These are phyloP conservation scores for Lenzites betulinus DNA, from an alignment of 768 basidiomycete genomes.

Conservation along the genomic window DNA sequence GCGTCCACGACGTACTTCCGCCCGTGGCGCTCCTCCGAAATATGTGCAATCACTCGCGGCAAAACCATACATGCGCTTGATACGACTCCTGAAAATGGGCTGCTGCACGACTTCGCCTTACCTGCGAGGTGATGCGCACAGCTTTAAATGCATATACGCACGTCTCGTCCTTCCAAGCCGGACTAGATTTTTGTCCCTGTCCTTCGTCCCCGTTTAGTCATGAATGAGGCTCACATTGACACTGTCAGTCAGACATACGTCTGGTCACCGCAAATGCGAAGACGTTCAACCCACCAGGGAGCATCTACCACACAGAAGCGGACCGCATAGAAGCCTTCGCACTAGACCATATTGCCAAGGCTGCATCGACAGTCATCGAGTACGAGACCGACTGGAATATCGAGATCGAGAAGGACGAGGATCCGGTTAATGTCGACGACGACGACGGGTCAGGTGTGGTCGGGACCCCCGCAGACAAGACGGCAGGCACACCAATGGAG, in stretches of 20 bases:
- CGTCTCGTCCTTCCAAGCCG: too few species aligned
- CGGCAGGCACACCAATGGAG: conserved; percentile 34
- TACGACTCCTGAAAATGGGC: too few species aligned
- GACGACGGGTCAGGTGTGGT: conserved; percentile 44
- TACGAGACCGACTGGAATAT: conserved; percentile 86
- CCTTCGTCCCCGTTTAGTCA: too few species aligned
- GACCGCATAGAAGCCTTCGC: conserved; percentile 71
- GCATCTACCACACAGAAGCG: conserved; percentile 75
- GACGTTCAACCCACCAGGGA: conserved; percentile 71
- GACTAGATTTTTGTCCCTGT: too few species aligned
- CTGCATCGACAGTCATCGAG: conserved; percentile 73
- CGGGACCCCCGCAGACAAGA: conserved; percentile 20
- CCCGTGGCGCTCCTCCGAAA: too few species aligned
- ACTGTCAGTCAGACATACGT: conserved; percentile 60
- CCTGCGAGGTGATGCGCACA: too few species aligned
- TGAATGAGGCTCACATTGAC: not conserved
- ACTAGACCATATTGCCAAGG: conserved; percentile 72
- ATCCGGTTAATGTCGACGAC: conserved; percentile 32
- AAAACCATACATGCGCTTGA: too few species aligned
- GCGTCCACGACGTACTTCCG: too few species aligned
- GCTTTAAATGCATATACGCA: too few species aligned
- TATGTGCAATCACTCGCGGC: too few species aligned
- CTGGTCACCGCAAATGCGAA: conserved; percentile 77
- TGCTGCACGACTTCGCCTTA: too few species aligned
- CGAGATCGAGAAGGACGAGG: conserved; percentile 58